Conservation (phyloP, 2,329 filamentous ascomycete species). For the Fusarium penzigii region DNA sequence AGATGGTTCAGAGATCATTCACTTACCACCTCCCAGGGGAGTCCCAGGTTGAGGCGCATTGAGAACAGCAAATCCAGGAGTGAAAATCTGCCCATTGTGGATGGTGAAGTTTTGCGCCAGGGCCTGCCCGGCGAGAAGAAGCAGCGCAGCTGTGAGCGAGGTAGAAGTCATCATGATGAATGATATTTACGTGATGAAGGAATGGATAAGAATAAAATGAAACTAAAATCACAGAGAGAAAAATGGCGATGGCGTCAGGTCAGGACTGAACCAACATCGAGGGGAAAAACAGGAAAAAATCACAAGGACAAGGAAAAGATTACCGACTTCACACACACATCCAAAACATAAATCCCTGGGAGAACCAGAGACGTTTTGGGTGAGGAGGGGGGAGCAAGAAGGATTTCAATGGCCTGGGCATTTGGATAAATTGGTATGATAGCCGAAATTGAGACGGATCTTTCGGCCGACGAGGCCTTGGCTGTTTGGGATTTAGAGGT, state of each 20-base stretch:
- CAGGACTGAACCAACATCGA: no score
- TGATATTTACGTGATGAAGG: constrained; percentile 4
- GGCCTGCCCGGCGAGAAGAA: constrained; percentile 26
- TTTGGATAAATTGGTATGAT: no score
- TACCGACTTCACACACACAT: no score
- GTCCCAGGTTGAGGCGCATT: constrained; percentile 67
- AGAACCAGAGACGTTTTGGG: no score
- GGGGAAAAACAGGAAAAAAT: no score
- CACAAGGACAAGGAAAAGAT: no score
- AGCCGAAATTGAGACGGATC: no score
- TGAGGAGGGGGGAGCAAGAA: no score
- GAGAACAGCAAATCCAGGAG: constrained; percentile 66
- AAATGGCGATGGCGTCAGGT: constrained; percentile 1
- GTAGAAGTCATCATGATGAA: constrained; percentile 7
- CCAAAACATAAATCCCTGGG: no score
- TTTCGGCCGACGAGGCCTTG: no score
- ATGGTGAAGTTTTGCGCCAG: constrained; percentile 54
- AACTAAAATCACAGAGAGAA: background rate
- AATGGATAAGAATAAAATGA: background rate
- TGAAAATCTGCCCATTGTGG: constrained; percentile 67
- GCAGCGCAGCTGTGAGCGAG: background rate
- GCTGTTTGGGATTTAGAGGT: no score
- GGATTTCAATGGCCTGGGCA: no score
- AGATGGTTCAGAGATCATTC: background rate
- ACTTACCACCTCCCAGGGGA: constrained; percentile 62